Base-by-base conservation (phyloP, 2,329 filamentous ascomycete species). In the Neonectria neomacrospora region DNA sequence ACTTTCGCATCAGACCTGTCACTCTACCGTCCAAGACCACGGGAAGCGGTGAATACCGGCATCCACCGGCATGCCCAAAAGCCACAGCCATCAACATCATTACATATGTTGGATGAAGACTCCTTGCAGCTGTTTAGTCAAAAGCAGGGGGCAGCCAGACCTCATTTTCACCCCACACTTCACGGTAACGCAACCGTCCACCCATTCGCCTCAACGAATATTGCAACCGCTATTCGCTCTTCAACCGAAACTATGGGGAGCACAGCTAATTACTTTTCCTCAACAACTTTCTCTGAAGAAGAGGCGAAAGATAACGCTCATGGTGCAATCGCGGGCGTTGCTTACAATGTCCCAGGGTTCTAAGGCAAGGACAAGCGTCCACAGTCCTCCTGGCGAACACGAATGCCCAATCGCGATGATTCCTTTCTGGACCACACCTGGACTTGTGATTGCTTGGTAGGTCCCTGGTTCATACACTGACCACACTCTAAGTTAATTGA, bases 161-260 rank as follows among this genome's bases (percentile, higher is more conserved):
- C 69, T 70, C 30, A 39, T 45, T 64, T 67, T 59, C 64, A 68
- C 47, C 67, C 70, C 70, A 63, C 70, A 68, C 67, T 64, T 51
- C 57, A 45, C 62, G 67, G 34, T 45, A 37, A 45, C 32, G 50
- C 28, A 58, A 57, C 37, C 67, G 70, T 70, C 68, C 65, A 71
- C 67, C 64, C 42, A 50, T 58, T 54, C 20, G 10, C 41, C 37
- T 44, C 32, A n/a, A 54, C 42, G 30, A 54, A 42, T 32, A 58
- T 52, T 5, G 39, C 44, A 50, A 48, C 41, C 9, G 18, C 41
- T 37, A 44, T 51, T 22, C 39, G 47, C 32, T 32, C 26, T 39
- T 34, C 45, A 50, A 20, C 26, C n/a, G 9, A 26, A 50, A 28
- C 10, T 4, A 30, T 32, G 26, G 10, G 18, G 3, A 32, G 28